Percentiles rank a stretch among this genome's conserved stretches.
Evolutionary conservation across 176 grass and related monocot genomes (phyloP).

Genomic region (Carex pumila): DNA sequence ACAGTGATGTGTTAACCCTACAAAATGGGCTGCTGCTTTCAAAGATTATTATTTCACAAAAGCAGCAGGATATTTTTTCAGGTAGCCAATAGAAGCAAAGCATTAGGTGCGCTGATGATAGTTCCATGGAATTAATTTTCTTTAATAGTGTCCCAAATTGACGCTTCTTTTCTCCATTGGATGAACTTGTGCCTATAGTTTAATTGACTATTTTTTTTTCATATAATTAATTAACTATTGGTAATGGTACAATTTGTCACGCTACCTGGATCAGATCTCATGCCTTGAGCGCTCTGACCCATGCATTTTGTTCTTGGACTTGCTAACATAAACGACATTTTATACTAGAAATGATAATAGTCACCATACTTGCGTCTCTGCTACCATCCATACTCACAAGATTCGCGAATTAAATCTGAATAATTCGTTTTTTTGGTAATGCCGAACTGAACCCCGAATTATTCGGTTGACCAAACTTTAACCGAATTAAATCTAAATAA

Average conservation of each 20-base stretch:
- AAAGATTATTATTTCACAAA: not conserved
- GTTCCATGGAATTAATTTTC: not conserved
- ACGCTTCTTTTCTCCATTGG: not conserved
- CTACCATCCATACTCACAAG: not conserved
- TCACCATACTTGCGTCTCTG: not conserved
- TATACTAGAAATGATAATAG: not conserved
- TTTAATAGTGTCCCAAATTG: not conserved
- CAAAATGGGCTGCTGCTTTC: not conserved
- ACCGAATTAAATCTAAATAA: too few species aligned
- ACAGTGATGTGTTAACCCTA: not conserved
- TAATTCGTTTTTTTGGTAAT: too few species aligned
- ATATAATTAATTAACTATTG: not conserved
- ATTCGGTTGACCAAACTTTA: too few species aligned
- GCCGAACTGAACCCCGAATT: too few species aligned
- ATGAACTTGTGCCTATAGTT: not conserved
- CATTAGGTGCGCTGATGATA: not conserved
- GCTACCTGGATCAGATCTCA: not conserved
- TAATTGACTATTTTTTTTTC: not conserved
- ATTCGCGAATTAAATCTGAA: too few species aligned
- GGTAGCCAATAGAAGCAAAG: not conserved
- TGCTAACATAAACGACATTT: not conserved
- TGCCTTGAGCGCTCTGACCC: not conserved
- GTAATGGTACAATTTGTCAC: not conserved
- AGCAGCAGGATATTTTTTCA: not conserved
- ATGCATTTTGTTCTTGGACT: constrained; percentile 5